These are phyloP conservation scores for Isoetes taiwanensis DNA, from an alignment of 75 land plant genomes.

Conservation along the genomic window DNA sequence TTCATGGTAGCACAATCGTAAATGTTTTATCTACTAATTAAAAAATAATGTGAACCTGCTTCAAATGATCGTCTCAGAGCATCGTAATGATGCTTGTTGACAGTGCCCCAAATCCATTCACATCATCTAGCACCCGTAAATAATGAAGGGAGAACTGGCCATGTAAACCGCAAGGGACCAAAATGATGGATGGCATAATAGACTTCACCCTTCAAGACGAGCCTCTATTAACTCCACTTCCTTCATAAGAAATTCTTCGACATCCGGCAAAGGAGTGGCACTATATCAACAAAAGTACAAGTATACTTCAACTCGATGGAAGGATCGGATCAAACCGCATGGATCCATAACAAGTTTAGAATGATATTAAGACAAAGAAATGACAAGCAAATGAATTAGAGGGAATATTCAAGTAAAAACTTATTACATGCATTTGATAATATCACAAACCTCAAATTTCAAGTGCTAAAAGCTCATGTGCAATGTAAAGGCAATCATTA, in stretches of 20 bases:
- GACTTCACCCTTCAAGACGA: slow-evolving; percentile 49
- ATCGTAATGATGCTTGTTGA: slow-evolving; percentile 45
- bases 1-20: too few relatives aligned
- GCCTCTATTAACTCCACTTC: slow-evolving; percentile 39
- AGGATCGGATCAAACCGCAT: slow-evolving; percentile 50
- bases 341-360: neutral
- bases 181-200: neutral
- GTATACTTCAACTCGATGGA: slow-evolving; percentile 43
- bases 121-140: slow-evolving; percentile 66
- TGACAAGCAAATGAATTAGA: neutral
- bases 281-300: slow-evolving; percentile 62
- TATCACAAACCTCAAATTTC: slow-evolving; percentile 55
- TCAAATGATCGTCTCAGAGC: slow-evolving; percentile 50
- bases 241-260: slow-evolving; percentile 45
- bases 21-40: too few relatives aligned
- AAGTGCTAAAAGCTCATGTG: slow-evolving; percentile 72
- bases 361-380: neutral
- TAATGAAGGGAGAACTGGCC: neutral
- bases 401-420: neutral
- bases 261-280: slow-evolving; percentile 47
- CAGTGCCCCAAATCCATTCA: slow-evolving; percentile 81
- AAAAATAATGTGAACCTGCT: slow-evolving; percentile 32
- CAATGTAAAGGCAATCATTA: slow-evolving; percentile 80
- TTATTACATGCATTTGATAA: neutral
- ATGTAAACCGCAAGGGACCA: neutral